Conservation (phyloP, 2,329 filamentous ascomycete species). For the Trichophyton benhamiae region DNA sequence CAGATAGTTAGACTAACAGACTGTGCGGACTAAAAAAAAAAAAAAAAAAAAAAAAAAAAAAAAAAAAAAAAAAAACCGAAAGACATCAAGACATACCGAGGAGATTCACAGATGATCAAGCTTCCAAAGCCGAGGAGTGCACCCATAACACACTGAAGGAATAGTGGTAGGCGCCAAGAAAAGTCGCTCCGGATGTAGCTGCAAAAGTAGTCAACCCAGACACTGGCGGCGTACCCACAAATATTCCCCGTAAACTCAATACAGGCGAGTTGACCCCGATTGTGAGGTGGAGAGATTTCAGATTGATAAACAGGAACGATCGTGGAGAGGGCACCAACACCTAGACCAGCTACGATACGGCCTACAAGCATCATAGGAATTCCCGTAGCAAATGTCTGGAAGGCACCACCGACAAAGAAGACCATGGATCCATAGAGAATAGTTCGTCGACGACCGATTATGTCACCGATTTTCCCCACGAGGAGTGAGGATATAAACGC, state of each 20-base stretch:
- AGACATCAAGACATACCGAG: constrained; percentile 47
- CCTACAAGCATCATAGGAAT: constrained; percentile 84
- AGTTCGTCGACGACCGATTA: constrained; percentile 77
- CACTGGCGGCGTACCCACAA: constrained; percentile 84
- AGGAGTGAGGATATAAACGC: constrained; percentile 79
- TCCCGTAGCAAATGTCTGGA: constrained; percentile 68
- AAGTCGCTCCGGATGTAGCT: constrained; percentile 73
- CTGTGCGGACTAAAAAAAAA: background rate
- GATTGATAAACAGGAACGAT: constrained; percentile 92
- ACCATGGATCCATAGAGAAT: constrained; percentile 89
- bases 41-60: background rate
- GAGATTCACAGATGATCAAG: constrained; percentile 89
- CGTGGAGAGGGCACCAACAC: constrained; percentile 77
- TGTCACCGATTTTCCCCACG: constrained; percentile 79
- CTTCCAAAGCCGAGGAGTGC: constrained; percentile 72
- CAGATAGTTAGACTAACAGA: constrained; percentile 15
- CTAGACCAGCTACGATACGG: constrained; percentile 70
- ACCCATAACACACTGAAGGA: constrained; percentile 94
- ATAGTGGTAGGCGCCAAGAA: constrained; percentile 80
- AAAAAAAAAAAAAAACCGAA: background rate
- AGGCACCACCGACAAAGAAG: constrained; percentile 69
- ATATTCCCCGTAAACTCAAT: constrained; percentile 99
- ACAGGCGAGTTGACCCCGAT: constrained; percentile 86
- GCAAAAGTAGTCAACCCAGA: constrained; percentile 98
- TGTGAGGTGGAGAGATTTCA: constrained; percentile 91